phyloP scores from a whole-genome alignment of 441 rosid genomes.

The Erodium trifolium region DNA sequence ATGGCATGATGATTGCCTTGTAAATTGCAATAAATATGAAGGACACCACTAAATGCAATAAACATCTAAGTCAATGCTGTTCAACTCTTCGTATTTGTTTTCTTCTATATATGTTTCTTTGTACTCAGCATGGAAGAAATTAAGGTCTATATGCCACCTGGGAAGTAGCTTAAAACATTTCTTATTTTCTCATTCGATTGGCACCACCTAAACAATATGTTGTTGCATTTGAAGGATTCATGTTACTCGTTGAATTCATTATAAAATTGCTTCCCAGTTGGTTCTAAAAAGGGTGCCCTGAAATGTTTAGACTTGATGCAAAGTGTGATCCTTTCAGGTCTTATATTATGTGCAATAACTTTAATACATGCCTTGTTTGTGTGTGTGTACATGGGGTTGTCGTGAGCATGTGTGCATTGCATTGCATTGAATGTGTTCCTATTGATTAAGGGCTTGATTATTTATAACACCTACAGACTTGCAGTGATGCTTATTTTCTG shows the following conservation, averaged over 20 bases:
- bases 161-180: background rate
- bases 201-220: background rate
- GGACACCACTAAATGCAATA: too few relatives aligned
- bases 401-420: background rate
- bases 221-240: background rate
- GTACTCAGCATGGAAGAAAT: background rate
- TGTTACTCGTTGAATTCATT: background rate
- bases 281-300: background rate
- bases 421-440: background rate
- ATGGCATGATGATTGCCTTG: background rate
- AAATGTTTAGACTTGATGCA: background rate
- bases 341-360: background rate
- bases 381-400: constrained; percentile 11
- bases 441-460: constrained; percentile 1
- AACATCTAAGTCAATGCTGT: background rate
- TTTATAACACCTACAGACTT: background rate
- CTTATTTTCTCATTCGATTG: background rate
- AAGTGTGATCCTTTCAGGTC: background rate
- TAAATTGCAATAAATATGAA: background rate
- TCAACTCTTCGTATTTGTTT: too few relatives aligned
- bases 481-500: background rate
- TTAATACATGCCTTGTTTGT: constrained; percentile 3
- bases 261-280: background rate
- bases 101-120: background rate
- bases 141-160: background rate